Evolutionary conservation across 129 eudicot species (phyloP).

Genomic region (Dittrichia graveolens): DNA sequence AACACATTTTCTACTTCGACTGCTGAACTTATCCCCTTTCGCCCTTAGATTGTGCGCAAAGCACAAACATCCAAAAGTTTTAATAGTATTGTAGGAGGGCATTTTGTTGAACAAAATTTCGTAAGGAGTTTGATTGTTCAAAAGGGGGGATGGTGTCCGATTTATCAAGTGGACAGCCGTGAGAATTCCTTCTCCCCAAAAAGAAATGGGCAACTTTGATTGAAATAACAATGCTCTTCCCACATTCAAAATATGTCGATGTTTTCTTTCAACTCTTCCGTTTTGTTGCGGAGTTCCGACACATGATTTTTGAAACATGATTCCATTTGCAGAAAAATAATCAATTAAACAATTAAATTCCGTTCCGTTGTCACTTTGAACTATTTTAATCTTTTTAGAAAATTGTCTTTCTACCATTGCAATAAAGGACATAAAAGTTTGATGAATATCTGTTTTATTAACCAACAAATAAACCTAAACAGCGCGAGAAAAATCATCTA

Average conservation of each 20-base stretch:
- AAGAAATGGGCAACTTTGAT: constrained; percentile 22
- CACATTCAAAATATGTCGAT: constrained; percentile 31
- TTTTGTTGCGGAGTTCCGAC: constrained; percentile 29
- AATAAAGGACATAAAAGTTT: constrained; percentile 14
- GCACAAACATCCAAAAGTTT: constrained; percentile 18
- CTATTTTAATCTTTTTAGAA: background rate
- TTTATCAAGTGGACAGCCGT: constrained; percentile 30
- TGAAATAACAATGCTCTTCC: constrained; percentile 32
- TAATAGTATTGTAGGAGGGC: background rate
- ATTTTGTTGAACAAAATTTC: constrained; percentile 15
- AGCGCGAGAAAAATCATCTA: constrained; percentile 4
- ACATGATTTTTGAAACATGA: constrained; percentile 23
- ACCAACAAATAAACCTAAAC: constrained; percentile 4
- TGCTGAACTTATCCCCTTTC: constrained; percentile 25
- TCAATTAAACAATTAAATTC: background rate
- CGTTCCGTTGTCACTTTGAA: constrained; percentile 3
- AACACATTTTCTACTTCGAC: background rate
- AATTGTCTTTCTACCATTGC: constrained; percentile 25
- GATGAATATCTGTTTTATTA: constrained; percentile 17
- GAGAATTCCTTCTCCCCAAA: constrained; percentile 41
- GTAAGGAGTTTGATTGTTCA: constrained; percentile 11
- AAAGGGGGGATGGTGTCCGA: constrained; percentile 21
- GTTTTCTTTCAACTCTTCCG: constrained; percentile 27
- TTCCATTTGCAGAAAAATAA: constrained; percentile 21
- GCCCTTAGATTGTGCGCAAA: constrained; percentile 14